Evolutionary conservation across 495 filamentous ascomycete species (phyloP).

Genomic region (Chaetomium cochliodes): DNA sequence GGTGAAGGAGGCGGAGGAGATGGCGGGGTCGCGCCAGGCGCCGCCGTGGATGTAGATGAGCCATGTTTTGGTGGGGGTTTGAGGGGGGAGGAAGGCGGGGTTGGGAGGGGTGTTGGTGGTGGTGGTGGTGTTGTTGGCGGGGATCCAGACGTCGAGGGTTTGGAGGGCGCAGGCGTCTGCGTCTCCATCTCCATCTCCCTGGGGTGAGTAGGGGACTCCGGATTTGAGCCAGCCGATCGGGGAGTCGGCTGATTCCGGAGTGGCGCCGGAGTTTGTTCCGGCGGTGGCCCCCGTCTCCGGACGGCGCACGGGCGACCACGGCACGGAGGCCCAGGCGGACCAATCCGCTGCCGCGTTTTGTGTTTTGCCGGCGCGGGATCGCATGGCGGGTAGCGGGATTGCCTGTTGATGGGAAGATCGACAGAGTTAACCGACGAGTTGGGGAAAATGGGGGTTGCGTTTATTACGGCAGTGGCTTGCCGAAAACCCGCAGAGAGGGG

Average conservation of each 20-base stretch:
- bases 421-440: neutral
- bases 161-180: conserved; percentile 18
- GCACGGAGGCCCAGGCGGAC: conserved; percentile 22
- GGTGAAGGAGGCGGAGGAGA: conserved; percentile 48
- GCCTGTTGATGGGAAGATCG: neutral
- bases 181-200: too few relatives aligned
- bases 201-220: conserved; percentile 16
- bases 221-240: conserved; percentile 28
- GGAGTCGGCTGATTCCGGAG: neutral
- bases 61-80: conserved; percentile 15
- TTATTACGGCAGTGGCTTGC: conserved; percentile 7
- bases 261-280: neutral
- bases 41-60: conserved; percentile 81
- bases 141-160: conserved; percentile 32
- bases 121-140: neutral
- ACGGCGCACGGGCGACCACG: conserved; percentile 19
- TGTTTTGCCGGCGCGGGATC: neutral
- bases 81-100: conserved; percentile 13
- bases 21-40: conserved; percentile 77
- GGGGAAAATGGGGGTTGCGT: neutral
- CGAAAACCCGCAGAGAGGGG: neutral
- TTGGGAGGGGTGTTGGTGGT: neutral
- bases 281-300: neutral
- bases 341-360: neutral
- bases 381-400: neutral